Conservation (phyloP, 2,329 filamentous ascomycete species). For the Exutisphaerella laricina region DNA sequence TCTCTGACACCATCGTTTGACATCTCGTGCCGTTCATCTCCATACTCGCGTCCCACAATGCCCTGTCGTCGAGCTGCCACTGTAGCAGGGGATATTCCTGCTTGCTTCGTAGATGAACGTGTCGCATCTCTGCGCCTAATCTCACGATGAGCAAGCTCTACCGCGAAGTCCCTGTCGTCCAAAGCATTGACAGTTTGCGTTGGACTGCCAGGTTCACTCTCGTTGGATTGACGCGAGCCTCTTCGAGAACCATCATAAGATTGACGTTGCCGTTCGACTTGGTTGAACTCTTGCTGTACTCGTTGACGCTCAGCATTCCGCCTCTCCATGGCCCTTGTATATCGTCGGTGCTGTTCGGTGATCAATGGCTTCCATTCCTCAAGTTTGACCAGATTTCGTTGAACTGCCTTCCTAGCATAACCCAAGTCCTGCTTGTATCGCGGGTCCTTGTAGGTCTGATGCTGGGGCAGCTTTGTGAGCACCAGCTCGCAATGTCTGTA, state of each 20-base stretch:
- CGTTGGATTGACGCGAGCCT: slow-evolving; percentile 14
- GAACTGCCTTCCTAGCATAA: slow-evolving; percentile 57
- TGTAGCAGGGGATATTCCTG: slow-evolving; percentile 48
- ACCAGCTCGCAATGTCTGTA: slow-evolving; percentile 85
- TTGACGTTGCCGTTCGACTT: slow-evolving; percentile 1
- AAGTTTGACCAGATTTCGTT: slow-evolving; percentile 61
- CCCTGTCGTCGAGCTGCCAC: slow-evolving; percentile 27
- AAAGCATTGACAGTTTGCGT: slow-evolving; percentile 55
- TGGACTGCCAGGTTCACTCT: slow-evolving; percentile 10
- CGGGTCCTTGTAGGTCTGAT: slow-evolving; percentile 67
- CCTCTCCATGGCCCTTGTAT: slow-evolving; percentile 50
- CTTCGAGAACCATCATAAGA: slow-evolving; percentile 15
- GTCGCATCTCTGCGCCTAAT: slow-evolving; percentile 61
- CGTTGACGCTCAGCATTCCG: slow-evolving; percentile 28
- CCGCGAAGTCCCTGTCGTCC: slow-evolving; percentile 68
- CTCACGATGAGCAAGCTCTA: slow-evolving; percentile 69
- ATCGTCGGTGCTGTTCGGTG: slow-evolving; percentile 63
- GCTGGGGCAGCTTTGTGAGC: slow-evolving; percentile 64
- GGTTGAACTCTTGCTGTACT: slow-evolving; percentile 19
- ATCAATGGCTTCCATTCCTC: slow-evolving; percentile 77
- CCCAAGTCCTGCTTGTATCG: slow-evolving; percentile 52
- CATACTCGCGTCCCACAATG: slow-evolving; percentile 22
- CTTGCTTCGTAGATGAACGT: slow-evolving; percentile 45
- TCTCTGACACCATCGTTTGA: slow-evolving; percentile 23
- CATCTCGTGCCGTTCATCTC: slow-evolving; percentile 6